These are phyloP conservation scores for Pinus albicaulis DNA, from an alignment of 75 land plant genomes.

Conservation along the genomic window DNA sequence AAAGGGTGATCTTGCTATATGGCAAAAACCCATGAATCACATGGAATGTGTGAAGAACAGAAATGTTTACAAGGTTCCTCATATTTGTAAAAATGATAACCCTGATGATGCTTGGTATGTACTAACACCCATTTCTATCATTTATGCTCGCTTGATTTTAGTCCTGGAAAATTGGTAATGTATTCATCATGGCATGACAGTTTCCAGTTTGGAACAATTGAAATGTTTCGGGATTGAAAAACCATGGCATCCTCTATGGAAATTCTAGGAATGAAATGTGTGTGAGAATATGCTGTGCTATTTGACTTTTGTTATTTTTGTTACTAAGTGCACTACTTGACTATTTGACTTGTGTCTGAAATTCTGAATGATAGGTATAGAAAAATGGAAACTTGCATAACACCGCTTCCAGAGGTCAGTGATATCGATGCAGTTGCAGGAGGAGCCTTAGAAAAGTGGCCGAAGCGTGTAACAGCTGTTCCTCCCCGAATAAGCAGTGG, in stretches of 20 bases:
- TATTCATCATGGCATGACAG: not conserved
- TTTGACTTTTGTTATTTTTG: not conserved
- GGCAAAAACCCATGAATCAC: conserved; percentile 88
- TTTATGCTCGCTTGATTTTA: not conserved
- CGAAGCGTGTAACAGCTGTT: conserved; percentile 38
- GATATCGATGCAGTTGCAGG: conserved; percentile 39
- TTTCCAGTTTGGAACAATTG: not conserved
- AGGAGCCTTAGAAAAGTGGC: conserved; percentile 52
- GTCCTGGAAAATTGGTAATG: not conserved
- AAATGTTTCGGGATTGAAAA: not conserved
- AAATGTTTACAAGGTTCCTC: conserved; percentile 38
- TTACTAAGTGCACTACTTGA: not conserved
- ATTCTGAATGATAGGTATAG: conserved; percentile 26
- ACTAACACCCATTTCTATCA: conserved; percentile 9
- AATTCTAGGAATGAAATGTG: not conserved
- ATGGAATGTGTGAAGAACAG: conserved; percentile 46
- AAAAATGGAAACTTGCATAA: conserved; percentile 62
- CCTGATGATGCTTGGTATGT: conserved; percentile 75
- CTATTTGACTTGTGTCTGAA: not conserved
- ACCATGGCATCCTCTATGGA: not conserved
- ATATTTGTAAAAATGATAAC: conserved; percentile 73
- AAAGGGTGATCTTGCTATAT: conserved; percentile 68
- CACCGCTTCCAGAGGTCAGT: conserved; percentile 49
- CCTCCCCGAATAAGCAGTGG: conserved; percentile 68
- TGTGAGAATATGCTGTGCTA: not conserved